Evolutionary conservation across 257 asterid genomes (phyloP).

Genomic region (Coffea canephora): DNA sequence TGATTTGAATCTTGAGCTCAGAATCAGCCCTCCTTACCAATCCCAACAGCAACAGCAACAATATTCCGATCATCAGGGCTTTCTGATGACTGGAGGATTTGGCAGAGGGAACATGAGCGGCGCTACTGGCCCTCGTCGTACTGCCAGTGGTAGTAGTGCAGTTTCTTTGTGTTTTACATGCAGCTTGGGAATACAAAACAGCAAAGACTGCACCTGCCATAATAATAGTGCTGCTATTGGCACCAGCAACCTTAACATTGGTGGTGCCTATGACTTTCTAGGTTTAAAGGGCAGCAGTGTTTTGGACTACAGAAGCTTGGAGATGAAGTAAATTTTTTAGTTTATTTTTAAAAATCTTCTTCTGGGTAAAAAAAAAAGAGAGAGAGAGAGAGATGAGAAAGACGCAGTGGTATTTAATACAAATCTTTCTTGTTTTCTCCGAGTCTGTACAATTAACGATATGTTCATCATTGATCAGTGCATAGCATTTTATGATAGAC

Average conservation of each 20-base stretch:
- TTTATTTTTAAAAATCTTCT: neutral
- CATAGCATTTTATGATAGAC: conserved; percentile 9
- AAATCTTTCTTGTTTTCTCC: conserved; percentile 23
- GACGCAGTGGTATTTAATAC: conserved; percentile 25
- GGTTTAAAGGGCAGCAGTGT: conserved; percentile 54
- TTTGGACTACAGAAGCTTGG: conserved; percentile 72
- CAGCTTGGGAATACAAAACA: conserved; percentile 59
- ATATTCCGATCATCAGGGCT: conserved; percentile 11
- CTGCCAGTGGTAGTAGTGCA: neutral
- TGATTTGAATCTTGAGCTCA: conserved; percentile 82
- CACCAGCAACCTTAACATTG: conserved; percentile 19
- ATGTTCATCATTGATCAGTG: neutral
- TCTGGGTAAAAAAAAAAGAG: conserved; percentile 7
- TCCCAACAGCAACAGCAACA: conserved; percentile 15
- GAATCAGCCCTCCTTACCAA: conserved; percentile 72
- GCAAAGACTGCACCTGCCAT: conserved; percentile 60
- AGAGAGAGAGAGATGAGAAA: neutral
- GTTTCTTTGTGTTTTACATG: conserved; percentile 53
- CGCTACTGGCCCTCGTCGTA: neutral
- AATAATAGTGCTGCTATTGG: conserved; percentile 2
- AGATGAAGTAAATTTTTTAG: conserved; percentile 40
- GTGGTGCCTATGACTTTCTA: conserved; percentile 53
- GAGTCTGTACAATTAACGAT: conserved; percentile 34
- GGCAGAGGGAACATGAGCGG: conserved; percentile 6
- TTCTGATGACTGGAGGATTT: conserved; percentile 27